A percentile compares a stretch with the other conserved stretches of the same genome.
phyloP scores from a whole-genome alignment of 257 asterid genomes.

The Solanum commersonii region DNA sequence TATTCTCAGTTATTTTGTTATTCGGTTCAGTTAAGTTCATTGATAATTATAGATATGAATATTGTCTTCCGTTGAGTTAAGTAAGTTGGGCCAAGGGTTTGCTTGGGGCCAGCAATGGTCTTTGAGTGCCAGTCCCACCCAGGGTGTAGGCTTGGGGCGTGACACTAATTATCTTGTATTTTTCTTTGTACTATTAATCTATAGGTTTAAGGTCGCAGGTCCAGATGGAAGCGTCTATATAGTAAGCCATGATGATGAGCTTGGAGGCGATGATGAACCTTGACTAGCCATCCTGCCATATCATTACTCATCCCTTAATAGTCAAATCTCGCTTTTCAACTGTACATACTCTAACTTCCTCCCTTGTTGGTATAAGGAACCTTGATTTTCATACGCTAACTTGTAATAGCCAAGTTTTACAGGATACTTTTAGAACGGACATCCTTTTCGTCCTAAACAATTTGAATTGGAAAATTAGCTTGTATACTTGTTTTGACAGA shows the following conservation, averaged over 20 bases:
- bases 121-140: too few species aligned
- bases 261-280: constrained; percentile 39
- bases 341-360: not conserved
- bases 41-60: too few species aligned
- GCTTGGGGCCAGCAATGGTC: too few species aligned
- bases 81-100: too few species aligned
- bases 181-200: not conserved
- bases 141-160: too few species aligned
- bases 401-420: constrained; percentile 3
- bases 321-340: not conserved
- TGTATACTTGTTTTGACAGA: not conserved
- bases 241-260: constrained; percentile 21
- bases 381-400: not conserved
- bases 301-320: not conserved
- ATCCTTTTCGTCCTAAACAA: not conserved
- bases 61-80: too few species aligned
- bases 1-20: too few species aligned
- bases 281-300: not conserved
- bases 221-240: constrained; percentile 61
- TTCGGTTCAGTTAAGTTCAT: too few species aligned
- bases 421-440: not conserved
- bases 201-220: constrained; percentile 61
- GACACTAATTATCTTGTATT: not conserved
- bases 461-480: not conserved
- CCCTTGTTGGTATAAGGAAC: not conserved